phyloP scores from a whole-genome alignment of 495 filamentous ascomycete species.

The Podospora australis region DNA sequence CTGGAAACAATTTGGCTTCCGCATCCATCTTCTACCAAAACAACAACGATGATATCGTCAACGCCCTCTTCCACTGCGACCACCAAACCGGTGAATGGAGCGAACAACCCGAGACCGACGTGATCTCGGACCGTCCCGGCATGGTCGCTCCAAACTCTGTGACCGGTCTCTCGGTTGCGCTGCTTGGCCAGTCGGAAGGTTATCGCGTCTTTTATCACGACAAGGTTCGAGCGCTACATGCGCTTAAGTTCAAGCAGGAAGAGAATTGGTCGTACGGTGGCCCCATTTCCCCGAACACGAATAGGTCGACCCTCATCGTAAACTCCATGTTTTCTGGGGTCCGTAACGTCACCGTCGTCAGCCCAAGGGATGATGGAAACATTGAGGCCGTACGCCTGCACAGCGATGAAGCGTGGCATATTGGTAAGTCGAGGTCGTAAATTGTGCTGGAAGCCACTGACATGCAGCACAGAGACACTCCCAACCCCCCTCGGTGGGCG shows the following conservation, averaged over 20 bases:
- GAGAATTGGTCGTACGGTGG: constrained; percentile 20
- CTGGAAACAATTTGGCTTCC: constrained; percentile 11
- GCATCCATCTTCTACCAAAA: constrained; percentile 27
- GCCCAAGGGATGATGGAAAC: constrained; percentile 17
- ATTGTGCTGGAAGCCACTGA: background rate
- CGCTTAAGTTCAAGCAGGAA: constrained; percentile 15
- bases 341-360: constrained; percentile 21
- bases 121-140: constrained; percentile 13
- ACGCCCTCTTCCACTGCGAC: constrained; percentile 24
- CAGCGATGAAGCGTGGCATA: constrained; percentile 17
- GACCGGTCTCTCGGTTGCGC: constrained; percentile 17
- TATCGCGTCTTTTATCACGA: constrained; percentile 27
- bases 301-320: constrained; percentile 16
- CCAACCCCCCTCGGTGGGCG: constrained; percentile 14
- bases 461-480: constrained; percentile 17
- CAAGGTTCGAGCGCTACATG: constrained; percentile 16
- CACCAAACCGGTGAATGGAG: constrained; percentile 18
- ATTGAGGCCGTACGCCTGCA: constrained; percentile 18
- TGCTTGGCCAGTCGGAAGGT: constrained; percentile 21
- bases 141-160: constrained; percentile 14
- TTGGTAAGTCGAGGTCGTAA: constrained; percentile 14
- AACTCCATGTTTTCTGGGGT: constrained; percentile 15
- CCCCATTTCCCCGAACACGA: constrained; percentile 18
- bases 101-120: constrained; percentile 13
- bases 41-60: constrained; percentile 25